A percentile compares a stretch with the other conserved stretches of the same genome.
Evolutionary conservation across 2,329 filamentous ascomycete genomes (phyloP).

Genomic region (Aspergillus sp.): DNA sequence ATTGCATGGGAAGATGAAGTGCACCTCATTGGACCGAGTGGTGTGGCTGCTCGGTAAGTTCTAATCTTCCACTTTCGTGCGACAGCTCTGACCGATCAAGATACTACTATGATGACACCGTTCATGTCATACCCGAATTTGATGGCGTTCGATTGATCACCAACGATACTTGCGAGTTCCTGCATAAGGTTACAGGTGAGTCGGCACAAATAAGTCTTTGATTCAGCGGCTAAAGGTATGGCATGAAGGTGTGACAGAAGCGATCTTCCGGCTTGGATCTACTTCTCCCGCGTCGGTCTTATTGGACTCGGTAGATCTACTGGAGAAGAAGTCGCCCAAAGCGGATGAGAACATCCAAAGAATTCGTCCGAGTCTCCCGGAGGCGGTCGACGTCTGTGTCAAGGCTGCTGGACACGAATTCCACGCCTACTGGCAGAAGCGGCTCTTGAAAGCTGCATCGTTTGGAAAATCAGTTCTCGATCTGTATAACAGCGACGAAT

Average conservation of each 20-base stretch:
- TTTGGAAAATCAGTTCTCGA: conserved; percentile 98
- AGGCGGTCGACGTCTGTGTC: conserved; percentile 91
- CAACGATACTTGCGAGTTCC: conserved; percentile 92
- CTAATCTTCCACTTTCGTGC: not conserved
- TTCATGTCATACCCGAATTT: conserved; percentile 82
- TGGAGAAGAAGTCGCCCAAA: conserved; percentile 92
- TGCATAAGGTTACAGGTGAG: conserved; percentile 80
- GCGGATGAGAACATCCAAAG: conserved; percentile 97
- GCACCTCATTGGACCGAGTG: conserved; percentile 84
- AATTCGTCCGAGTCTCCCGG: conserved; percentile 81
- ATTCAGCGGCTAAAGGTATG: conserved; percentile 5
- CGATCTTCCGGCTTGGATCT: conserved; percentile 85
- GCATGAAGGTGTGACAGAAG: conserved; percentile 67
- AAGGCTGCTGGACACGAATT: conserved; percentile 92
- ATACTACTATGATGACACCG: conserved; percentile 86
- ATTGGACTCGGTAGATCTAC: conserved; percentile 84
- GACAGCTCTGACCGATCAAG: conserved; percentile 41
- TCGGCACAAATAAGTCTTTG: not conserved
- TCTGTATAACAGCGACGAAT: conserved; percentile 96
- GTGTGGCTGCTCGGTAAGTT: conserved; percentile 62
- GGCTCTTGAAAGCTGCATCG: conserved; percentile 91
- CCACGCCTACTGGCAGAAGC: conserved; percentile 87
- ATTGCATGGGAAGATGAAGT: conserved; percentile 98
- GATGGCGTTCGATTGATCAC: conserved; percentile 90
- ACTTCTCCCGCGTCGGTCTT: conserved; percentile 89